A percentile compares a stretch with the other conserved stretches of the same genome.
phyloP scores from a whole-genome alignment of 805 yeast species.

The Scheffersomyces amazonensis region DNA sequence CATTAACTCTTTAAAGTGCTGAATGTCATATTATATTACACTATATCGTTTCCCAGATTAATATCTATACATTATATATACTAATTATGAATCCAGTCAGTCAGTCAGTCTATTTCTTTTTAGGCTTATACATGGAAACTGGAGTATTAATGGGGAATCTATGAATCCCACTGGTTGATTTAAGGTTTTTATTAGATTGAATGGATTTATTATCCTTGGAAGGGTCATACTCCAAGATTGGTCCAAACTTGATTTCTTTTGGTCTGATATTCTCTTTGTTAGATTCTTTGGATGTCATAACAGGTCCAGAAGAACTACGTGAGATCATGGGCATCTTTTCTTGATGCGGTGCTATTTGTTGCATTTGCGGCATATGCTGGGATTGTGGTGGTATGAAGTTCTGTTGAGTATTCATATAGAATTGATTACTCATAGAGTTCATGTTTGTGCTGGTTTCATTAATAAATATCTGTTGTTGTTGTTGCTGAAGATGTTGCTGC shows the following conservation, averaged over 20 bases:
- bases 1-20: too few species aligned
- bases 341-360: too few species aligned
- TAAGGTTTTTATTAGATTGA: constrained; percentile 11
- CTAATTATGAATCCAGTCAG: too few species aligned
- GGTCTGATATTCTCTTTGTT: constrained; percentile 21
- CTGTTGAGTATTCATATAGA: too few species aligned
- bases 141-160: constrained; percentile 30
- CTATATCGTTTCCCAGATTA: too few species aligned
- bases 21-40: too few species aligned
- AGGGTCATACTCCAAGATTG: constrained; percentile 40
- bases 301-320: constrained; percentile 2
- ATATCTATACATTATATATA: too few species aligned
- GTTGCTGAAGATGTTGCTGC: constrained; percentile 3
- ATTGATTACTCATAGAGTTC: too few species aligned
- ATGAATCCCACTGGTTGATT: constrained; percentile 20
- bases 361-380: too few species aligned
- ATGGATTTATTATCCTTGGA: constrained; percentile 22
- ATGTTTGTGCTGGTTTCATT: neutral
- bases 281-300: neutral
- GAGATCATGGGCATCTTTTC: too few species aligned
- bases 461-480: constrained; percentile 1
- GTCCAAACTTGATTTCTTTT: constrained; percentile 34
- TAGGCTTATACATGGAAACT: constrained; percentile 34
- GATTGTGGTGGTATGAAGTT: too few species aligned
- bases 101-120: constrained; percentile 8